Conservation (phyloP, 1,284 basidiomycete species). For the Pascua sp. region DNA sequence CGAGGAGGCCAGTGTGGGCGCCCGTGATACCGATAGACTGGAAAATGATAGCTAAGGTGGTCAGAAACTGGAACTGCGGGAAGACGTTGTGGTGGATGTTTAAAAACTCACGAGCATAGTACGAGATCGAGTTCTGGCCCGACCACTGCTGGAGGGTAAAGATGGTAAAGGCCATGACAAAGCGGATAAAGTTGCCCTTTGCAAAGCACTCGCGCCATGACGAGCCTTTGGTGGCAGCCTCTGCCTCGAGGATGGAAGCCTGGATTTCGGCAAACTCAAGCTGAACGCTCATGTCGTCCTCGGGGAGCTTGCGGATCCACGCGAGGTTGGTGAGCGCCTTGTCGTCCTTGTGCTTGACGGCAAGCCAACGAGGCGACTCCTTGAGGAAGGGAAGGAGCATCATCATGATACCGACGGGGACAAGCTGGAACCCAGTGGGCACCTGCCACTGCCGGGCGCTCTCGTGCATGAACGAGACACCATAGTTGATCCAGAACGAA, state of each 20-base stretch:
- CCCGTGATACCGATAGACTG: slow-evolving; percentile 57
- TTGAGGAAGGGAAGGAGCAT: slow-evolving; percentile 65
- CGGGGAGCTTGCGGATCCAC: slow-evolving; percentile 59
- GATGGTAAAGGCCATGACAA: slow-evolving; percentile 60
- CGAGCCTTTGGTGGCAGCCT: slow-evolving; percentile 37
- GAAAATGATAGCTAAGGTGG: slow-evolving; percentile 59
- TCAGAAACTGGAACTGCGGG: background rate
- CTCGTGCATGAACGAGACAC: slow-evolving; percentile 31
- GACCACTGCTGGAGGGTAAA: slow-evolving; percentile 65
- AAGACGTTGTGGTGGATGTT: background rate
- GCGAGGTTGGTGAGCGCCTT: slow-evolving; percentile 54
- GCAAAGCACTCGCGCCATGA: slow-evolving; percentile 61
- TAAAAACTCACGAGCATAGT: background rate
- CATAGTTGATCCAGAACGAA: slow-evolving; percentile 38
- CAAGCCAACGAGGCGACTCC: slow-evolving; percentile 57
- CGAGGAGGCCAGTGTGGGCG: slow-evolving; percentile 59
- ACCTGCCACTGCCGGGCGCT: slow-evolving; percentile 43
- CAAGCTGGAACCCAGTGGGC: slow-evolving; percentile 48
- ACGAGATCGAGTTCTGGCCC: slow-evolving; percentile 62
- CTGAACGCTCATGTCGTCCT: slow-evolving; percentile 56
- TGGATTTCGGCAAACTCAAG: slow-evolving; percentile 57
- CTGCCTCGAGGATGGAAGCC: slow-evolving; percentile 54
- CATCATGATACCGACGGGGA: slow-evolving; percentile 72
- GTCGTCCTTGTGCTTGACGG: slow-evolving; percentile 56
- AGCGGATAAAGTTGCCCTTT: slow-evolving; percentile 68